phyloP scores from a whole-genome alignment of 2,329 filamentous ascomycete species.

The Sclerotinia spermophila region DNA sequence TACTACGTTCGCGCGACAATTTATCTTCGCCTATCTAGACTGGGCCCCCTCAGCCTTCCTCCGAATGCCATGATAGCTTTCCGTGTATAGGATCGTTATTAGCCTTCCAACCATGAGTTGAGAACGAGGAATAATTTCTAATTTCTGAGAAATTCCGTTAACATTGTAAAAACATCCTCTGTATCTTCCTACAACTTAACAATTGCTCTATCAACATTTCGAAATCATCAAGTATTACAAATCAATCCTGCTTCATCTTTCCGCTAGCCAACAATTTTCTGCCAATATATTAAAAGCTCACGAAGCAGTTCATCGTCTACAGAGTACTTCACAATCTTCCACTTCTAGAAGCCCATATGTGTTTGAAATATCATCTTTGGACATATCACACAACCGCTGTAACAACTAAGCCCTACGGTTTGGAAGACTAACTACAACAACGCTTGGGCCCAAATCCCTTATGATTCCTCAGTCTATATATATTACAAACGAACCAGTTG shows the following conservation, averaged over 20 bases:
- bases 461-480: neutral
- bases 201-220: neutral
- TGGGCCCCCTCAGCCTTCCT: neutral
- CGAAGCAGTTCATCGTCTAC: neutral
- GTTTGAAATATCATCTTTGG: neutral
- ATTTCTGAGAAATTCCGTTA: neutral
- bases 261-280: neutral
- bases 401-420: neutral
- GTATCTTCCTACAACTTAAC: neutral
- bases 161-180: neutral
- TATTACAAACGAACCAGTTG: neutral
- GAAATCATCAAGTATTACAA: neutral
- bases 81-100: neutral
- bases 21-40: neutral
- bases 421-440: neutral
- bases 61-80: neutral
- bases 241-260: neutral
- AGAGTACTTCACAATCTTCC: neutral
- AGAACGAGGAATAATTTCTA: neutral
- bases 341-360: neutral
- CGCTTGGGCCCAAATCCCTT: neutral
- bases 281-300: neutral
- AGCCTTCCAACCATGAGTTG: neutral
- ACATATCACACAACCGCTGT: neutral
- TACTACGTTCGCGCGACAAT: neutral